Evolutionary conservation across 768 basidiomycete species (phyloP).

Genomic region (Pleurotus platypus): DNA sequence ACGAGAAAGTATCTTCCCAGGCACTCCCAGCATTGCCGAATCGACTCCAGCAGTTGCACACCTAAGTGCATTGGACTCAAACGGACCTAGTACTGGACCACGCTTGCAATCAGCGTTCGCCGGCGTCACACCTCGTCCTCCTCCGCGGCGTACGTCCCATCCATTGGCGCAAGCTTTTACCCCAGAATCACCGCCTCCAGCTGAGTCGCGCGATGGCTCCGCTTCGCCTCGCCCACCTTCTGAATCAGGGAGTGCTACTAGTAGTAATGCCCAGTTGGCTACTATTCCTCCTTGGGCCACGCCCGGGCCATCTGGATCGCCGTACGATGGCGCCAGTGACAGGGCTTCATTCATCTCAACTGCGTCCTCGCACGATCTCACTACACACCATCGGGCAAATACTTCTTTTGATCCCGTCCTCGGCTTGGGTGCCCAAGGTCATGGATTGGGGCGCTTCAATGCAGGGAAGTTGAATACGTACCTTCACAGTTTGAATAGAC

Average conservation of each 20-base stretch:
- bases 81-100: conserved; percentile 22
- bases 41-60: conserved; percentile 26
- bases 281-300: conserved; percentile 26
- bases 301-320: conserved; percentile 29
- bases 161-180: conserved; percentile 57
- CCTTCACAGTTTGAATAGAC: conserved; percentile 78
- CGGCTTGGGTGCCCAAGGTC: conserved; percentile 63
- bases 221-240: conserved; percentile 20
- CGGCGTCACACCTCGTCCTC: conserved; percentile 60
- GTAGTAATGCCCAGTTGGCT: conserved; percentile 15
- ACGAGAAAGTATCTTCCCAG: conserved; percentile 20
- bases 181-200: conserved; percentile 27
- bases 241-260: conserved; percentile 10
- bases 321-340: conserved; percentile 49
- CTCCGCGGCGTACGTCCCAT: conserved; percentile 49
- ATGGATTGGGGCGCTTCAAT: conserved; percentile 77
- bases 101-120: conserved; percentile 53
- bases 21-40: conserved; percentile 28
- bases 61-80: conserved; percentile 14
- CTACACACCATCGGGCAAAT: conserved; percentile 75
- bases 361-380: conserved; percentile 85
- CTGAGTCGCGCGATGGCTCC: conserved; percentile 32
- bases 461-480: conserved; percentile 83
- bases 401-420: conserved; percentile 86
- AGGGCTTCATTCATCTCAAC: conserved; percentile 75